Percentiles rank a stretch among this genome's conserved stretches.
phyloP scores from a whole-genome alignment of 1,139 yeast species.

The Petasospora rhodanensis region DNA sequence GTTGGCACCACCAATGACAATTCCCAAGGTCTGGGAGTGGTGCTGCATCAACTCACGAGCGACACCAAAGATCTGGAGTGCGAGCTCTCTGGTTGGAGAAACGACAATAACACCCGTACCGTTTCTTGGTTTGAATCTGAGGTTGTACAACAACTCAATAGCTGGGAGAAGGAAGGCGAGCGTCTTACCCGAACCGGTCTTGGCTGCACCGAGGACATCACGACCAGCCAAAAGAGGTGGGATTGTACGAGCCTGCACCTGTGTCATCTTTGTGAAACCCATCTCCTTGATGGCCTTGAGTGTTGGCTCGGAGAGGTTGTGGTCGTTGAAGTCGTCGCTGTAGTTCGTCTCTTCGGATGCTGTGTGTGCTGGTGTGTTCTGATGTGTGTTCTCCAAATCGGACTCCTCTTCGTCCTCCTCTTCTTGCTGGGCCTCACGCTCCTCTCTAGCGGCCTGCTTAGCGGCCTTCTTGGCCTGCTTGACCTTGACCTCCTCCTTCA shows the following conservation, averaged over 20 bases:
- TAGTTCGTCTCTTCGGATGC: slow-evolving; percentile 9
- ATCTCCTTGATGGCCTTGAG: slow-evolving; percentile 71
- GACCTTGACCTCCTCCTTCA: slow-evolving; percentile 15
- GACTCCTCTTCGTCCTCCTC: slow-evolving; percentile 18
- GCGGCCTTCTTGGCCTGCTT: slow-evolving; percentile 17
- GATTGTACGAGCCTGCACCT: slow-evolving; percentile 89
- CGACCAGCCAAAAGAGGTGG: slow-evolving; percentile 94
- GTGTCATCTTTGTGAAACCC: slow-evolving; percentile 90
- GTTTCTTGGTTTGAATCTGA: slow-evolving; percentile 86
- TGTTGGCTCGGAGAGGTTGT: slow-evolving; percentile 78
- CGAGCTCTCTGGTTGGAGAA: slow-evolving; percentile 88
- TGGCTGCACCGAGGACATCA: slow-evolving; percentile 96
- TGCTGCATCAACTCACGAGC: slow-evolving; percentile 85
- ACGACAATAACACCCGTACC: slow-evolving; percentile 91
- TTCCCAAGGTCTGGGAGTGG: slow-evolving; percentile 87
- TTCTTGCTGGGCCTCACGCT: slow-evolving; percentile 2
- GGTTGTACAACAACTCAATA: slow-evolving; percentile 80
- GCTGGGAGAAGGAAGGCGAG: slow-evolving; percentile 94
- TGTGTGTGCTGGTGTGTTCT: slow-evolving; percentile 1
- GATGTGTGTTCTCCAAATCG: slow-evolving; percentile 9
- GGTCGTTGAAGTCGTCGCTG: slow-evolving; percentile 41
- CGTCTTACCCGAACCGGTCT: slow-evolving; percentile 81
- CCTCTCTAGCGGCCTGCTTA: slow-evolving; percentile 1
- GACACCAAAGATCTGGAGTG: slow-evolving; percentile 85
- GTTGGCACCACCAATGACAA: slow-evolving; percentile 98